Evolutionary conservation across 805 yeast genomes (phyloP), one percentile per base, ranked within the genome.

Genomic region (Starmerella stellata): DNA sequence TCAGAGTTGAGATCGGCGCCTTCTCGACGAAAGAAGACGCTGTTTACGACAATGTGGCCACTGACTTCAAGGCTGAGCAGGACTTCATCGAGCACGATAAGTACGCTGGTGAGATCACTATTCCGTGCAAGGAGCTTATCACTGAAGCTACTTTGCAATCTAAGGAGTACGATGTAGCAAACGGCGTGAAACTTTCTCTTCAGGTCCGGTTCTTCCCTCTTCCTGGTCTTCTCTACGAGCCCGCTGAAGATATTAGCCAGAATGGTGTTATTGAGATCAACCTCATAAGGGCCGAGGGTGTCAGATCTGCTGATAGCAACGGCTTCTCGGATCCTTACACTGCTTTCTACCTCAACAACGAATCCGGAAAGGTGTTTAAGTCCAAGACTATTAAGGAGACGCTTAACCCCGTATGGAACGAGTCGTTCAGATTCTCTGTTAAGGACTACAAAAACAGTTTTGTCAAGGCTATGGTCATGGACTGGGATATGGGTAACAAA

Each of bases 241-340:
- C 72, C 15, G 66, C 69, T 29, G 98, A 90, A 58, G 64, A 78
- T 32, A 70, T 75, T 45, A 69, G 75, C 36, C 78, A 82, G 56
- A 66, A 74, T 41, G 98, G 98, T 55, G 62, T 61, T 21, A 58
- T 87, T 47, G 65, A 64, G 18, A 65, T 83, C 27, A 71, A 68
- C 23, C 65, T 80, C 4, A 47, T 74, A 34, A 63, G 65, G 36
- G 96, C 90, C 2, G 66, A 66, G 14, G 70, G 70, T 37, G 65
- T 90, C 42, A 72, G 77, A 30, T 68, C 94, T 13, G 92, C 85
- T n/a, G 99, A 90, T 59, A 64, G 79, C 23, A 77, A 76, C 49
- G 96, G 96, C 37, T 78, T 78, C 55, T 81, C 95, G 3, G 99
- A 90, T 60, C 99, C 99, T 39, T 87, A 74, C 56, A 66, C 74